A percentile compares a stretch with the other conserved stretches of the same genome.
Conservation (phyloP, 495 filamentous ascomycete genomes). For the Neurospora terricola region DNA sequence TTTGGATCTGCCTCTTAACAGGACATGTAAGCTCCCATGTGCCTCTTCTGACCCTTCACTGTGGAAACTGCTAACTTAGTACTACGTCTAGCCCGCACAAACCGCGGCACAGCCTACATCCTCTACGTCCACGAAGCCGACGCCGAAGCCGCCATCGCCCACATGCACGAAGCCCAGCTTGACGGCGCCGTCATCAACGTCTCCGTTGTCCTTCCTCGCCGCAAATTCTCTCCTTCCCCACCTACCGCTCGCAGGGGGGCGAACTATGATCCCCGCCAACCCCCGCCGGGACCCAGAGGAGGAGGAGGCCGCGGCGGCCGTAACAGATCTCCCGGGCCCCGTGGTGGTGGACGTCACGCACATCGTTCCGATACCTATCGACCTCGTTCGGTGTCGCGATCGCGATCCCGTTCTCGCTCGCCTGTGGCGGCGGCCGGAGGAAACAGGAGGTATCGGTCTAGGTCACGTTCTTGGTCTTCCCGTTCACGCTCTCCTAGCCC, state of each 20-base stretch:
- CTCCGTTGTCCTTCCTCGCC: constrained; percentile 84
- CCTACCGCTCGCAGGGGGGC: constrained; percentile 39
- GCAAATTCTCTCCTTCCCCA: constrained; percentile 46
- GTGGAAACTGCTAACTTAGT: constrained; percentile 5
- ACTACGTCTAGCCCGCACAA: constrained; percentile 58
- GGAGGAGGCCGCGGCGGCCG: constrained; percentile 20
- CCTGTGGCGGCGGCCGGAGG: constrained; percentile 26
- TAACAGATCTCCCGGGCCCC: constrained; percentile 10
- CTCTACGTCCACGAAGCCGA: constrained; percentile 66
- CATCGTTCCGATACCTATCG: constrained; percentile 44
- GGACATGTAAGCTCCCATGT: constrained; percentile 53
- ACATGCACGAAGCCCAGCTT: constrained; percentile 97
- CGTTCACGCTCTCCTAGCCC: constrained; percentile 35
- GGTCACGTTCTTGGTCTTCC: constrained; percentile 34
- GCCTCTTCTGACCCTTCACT: neutral
- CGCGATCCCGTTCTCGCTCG: constrained; percentile 32
- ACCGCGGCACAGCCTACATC: constrained; percentile 92
- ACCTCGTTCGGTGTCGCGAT: constrained; percentile 38
- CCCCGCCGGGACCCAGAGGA: constrained; percentile 28
- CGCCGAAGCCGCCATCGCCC: constrained; percentile 81
- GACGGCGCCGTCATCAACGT: constrained; percentile 84
- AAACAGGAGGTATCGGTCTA: constrained; percentile 29
- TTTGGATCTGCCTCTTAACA: constrained; percentile 82
- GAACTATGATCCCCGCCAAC: constrained; percentile 35
- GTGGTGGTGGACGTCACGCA: constrained; percentile 26